Evolutionary conservation across 1,139 yeast genomes (phyloP), one percentile per base, ranked within the genome.

Genomic region (Kodamaea anthophila): DNA sequence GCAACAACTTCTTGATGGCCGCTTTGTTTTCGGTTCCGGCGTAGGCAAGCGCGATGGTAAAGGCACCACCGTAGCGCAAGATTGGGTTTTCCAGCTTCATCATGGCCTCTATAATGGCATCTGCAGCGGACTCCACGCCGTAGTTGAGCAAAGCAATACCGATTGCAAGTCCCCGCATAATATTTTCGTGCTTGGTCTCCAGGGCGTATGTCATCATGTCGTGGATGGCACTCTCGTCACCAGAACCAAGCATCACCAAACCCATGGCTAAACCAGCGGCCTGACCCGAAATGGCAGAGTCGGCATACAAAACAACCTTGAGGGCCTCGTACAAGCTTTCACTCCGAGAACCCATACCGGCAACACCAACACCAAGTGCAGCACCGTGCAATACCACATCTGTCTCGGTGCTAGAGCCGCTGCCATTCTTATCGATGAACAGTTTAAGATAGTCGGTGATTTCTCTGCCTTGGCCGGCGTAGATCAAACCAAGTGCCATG

Each of bases 221-320:
- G 37, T 69, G 66, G 34, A 80, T 72, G 5, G 86, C 88, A 28
- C 63, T 60, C 43, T 74, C 75, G 42, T 81, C 68, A 34, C 93
- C 94, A n/a, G 94, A 80, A 13, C 98, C 98, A 41, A 91, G 72
- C 95, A 85, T 86, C 8, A 86, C 87, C 44, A 91, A 70, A 41
- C 99, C 99, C 93, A 93, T 87, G 26, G 94, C 88, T 41, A 88
- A 66, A 30, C 96, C 97, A 18, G 97, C 96, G 25, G 96, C 96
- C 54, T 88, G 96, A 39, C 97, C 95, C 5, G 96, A 86, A 30
- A 86, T 71, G 3, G 97, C 98, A 25, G 93, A 81, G 50, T 91
- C 98, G 9, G 91, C 74, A 54, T 82, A 91, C 39, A 93, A 64
- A 5, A 88, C 88, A 32, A 79, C 86, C 51, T 82, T 83, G 49